phyloP scores from a whole-genome alignment of 2,329 filamentous ascomycete genomes.

The Aspergillus fijiensis region DNA sequence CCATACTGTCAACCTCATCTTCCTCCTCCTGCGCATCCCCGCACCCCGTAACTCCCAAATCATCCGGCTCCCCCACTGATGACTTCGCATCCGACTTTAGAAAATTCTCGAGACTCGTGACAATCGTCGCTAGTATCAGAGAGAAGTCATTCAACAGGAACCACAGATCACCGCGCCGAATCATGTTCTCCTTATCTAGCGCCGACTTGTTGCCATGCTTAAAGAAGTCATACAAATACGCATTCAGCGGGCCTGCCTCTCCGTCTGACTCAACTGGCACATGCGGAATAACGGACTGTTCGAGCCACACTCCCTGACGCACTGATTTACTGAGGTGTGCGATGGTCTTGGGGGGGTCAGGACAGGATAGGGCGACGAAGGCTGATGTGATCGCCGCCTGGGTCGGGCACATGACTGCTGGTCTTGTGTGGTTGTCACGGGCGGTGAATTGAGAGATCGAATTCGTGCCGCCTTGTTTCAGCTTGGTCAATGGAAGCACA shows the following conservation, averaged over 20 bases:
- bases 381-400: slow-evolving; percentile 56
- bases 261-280: slow-evolving; percentile 62
- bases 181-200: slow-evolving; percentile 63
- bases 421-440: not conserved
- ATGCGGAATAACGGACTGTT: slow-evolving; percentile 70
- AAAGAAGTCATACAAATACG: slow-evolving; percentile 69
- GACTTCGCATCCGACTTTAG: slow-evolving; percentile 22
- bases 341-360: slow-evolving; percentile 64
- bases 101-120: slow-evolving; percentile 34
- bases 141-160: slow-evolving; percentile 69
- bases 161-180: slow-evolving; percentile 69
- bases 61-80: slow-evolving; percentile 7
- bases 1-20: slow-evolving; percentile 15
- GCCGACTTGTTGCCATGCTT: slow-evolving; percentile 66
- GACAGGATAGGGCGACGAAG: slow-evolving; percentile 66
- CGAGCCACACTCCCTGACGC: slow-evolving; percentile 69
- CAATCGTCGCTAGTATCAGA: slow-evolving; percentile 44
- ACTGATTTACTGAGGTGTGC: slow-evolving; percentile 66
- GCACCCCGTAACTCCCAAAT: slow-evolving; percentile 28
- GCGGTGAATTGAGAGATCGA: not conserved
- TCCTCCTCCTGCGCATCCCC: slow-evolving; percentile 29
- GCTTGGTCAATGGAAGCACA: slow-evolving; percentile 58
- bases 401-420: not conserved
- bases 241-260: slow-evolving; percentile 42
- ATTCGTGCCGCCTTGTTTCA: slow-evolving; percentile 39